These are phyloP conservation scores for Chaetomidium leptoderma DNA, from an alignment of 495 filamentous ascomycete species.

Conservation along the genomic window DNA sequence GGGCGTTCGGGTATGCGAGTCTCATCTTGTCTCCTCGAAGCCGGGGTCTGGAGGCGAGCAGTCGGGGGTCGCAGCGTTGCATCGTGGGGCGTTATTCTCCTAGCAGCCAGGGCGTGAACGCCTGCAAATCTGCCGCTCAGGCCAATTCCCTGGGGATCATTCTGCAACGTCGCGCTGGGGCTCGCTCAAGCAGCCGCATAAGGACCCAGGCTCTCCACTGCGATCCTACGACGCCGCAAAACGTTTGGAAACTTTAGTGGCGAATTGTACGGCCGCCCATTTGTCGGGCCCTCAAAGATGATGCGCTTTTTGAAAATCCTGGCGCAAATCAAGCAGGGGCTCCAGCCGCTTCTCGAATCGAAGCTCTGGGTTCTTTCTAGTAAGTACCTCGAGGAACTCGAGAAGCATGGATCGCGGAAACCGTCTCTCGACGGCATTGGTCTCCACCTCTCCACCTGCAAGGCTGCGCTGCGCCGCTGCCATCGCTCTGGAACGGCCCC, in stretches of 20 bases:
- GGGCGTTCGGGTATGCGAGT: conserved; percentile 21
- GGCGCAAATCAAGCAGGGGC: conserved; percentile 27
- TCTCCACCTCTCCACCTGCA: conserved; percentile 1
- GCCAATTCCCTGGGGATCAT: conserved; percentile 19
- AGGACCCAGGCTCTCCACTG: conserved; percentile 8
- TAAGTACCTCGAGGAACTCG: background rate
- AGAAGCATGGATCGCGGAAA: background rate
- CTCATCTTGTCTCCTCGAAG: conserved; percentile 32
- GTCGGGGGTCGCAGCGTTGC: conserved; percentile 22
- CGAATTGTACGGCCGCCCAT: conserved; percentile 17
- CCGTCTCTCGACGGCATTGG: background rate
- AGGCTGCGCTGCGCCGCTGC: background rate
- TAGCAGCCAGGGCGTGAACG: conserved; percentile 9
- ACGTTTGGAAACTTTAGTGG: conserved; percentile 27
- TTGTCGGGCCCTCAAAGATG: conserved; percentile 28
- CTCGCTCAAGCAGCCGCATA: conserved; percentile 25
- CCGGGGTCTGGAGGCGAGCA: conserved; percentile 37
- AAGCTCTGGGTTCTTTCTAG: background rate
- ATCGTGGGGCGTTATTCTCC: conserved; percentile 24
- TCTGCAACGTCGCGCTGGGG: conserved; percentile 23
- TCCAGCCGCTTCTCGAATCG: conserved; percentile 3
- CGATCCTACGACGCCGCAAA: conserved; percentile 7
- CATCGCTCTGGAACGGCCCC: conserved; percentile 5
- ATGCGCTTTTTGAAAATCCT: conserved; percentile 19
- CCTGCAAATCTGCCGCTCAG: conserved; percentile 20